Conservation (phyloP, 2,329 filamentous ascomycete species). For the Aspergillus melleus region DNA sequence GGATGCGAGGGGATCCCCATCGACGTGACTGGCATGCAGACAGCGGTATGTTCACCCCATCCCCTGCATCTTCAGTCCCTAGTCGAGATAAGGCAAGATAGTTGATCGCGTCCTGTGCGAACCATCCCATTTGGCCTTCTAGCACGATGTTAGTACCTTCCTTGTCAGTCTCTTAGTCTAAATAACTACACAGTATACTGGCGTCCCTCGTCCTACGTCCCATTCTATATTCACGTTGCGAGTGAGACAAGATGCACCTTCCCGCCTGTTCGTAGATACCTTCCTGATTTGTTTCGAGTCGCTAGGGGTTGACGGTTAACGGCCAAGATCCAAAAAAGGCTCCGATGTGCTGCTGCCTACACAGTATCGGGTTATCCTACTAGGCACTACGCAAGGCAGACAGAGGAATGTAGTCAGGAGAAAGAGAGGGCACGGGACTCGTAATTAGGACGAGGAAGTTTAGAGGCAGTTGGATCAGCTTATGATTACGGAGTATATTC, state of each 20-base stretch:
- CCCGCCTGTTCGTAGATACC: too few species aligned
- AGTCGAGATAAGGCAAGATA: too few species aligned
- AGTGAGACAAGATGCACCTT: too few species aligned
- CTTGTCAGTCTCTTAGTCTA: not conserved
- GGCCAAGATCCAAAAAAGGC: too few species aligned
- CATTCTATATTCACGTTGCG: not conserved
- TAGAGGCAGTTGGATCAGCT: not conserved
- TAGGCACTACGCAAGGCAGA: not conserved
- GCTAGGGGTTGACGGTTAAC: too few species aligned
- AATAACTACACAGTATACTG: not conserved
- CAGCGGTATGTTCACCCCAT: too few species aligned
- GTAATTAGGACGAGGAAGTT: too few species aligned
- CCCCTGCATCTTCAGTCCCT: not conserved
- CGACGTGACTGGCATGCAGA: not conserved
- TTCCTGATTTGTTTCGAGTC: not conserved
- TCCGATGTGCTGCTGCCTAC: too few species aligned
- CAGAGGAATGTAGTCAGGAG: not conserved
- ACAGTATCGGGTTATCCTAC: too few species aligned
- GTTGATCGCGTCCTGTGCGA: not conserved
- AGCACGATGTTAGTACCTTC: not conserved
- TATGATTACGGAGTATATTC: not conserved
- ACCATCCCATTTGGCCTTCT: not conserved
- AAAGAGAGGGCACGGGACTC: not conserved
- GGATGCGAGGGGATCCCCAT: not conserved
- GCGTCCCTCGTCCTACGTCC: not conserved